Base-by-base conservation (phyloP, 306 rosid genomes). In the Inga laurina region DNA sequence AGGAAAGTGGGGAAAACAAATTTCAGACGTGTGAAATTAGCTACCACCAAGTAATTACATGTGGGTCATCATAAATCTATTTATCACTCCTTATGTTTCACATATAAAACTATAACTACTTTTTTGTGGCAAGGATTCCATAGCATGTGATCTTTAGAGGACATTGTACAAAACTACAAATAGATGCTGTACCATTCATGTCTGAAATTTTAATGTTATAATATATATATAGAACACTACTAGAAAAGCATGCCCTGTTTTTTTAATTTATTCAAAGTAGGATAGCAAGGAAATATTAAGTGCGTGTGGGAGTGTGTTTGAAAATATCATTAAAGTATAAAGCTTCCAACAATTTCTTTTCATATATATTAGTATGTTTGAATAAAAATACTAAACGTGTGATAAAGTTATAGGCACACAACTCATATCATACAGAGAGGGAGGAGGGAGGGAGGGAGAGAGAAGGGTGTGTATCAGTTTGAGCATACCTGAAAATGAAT, bases 401-500 rank as follows among this genome's bases (percentile, higher is more conserved):
- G 61, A 54, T 18, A 5, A 5, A 18, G 10, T 54, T 54, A 3
- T 54, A 34, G 0, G 8, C 30, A 59, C 5, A 59, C 34, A 59
- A 9, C 32, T 22, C 12, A 22, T 37, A 37, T 4, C 15, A 37
- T 4, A 37, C 5, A 37, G 39, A 37, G 39, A 37, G 39, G 4
- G 39, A 27, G 30, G 30, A 27, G 1, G 30, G 30, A 27, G 30
- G 30, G 30, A 27, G 4, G 7, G 39, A 6, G 4, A 0, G 7
- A 37, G 14, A n/a, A n/a, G 10, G 32, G 35, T 3, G 0, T 18
- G 10, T 4, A 14, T 76, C 22, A 8, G 19, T 14, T 19, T 30
- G 51, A 24, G 30, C 81, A 74, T 66, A 66, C 87, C 87, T 80
- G 81, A 34, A 12, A 84, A 76, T 18, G 7, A 8, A 49, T 75